Conservation (phyloP, 1,284 basidiomycete genomes). For the Trichosporon sp. region DNA sequence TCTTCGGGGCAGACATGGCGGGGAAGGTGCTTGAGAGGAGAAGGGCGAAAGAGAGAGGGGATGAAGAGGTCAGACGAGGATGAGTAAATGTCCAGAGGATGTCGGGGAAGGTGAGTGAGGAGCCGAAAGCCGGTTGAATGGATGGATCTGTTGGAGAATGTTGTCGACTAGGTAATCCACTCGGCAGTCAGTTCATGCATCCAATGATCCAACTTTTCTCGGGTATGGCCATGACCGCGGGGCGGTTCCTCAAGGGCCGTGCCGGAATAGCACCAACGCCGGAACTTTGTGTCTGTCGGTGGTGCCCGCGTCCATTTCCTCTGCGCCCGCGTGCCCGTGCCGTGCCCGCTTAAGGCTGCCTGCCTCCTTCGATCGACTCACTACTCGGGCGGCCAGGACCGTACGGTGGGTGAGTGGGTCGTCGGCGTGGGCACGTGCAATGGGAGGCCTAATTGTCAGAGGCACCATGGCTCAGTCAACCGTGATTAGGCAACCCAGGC, state of each 20-base stretch:
- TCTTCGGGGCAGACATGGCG: constrained; percentile 37
- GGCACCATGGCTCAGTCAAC: no score
- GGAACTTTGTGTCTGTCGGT: constrained; percentile 3
- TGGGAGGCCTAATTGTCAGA: neutral
- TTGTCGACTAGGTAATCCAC: neutral
- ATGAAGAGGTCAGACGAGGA: neutral
- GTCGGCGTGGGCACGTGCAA: constrained; percentile 2
- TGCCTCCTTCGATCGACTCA: no score
- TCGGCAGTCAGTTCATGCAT: no score
- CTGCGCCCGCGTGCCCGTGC: no score
- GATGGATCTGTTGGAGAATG: neutral
- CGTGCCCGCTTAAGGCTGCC: neutral
- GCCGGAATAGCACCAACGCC: neutral
- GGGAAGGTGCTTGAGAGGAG: neutral
- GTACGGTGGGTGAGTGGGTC: no score
- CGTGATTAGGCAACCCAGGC: no score
- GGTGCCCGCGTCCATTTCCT: no score
- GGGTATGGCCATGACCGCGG: neutral
- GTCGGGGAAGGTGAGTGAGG: neutral
- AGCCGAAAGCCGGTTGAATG: neutral
- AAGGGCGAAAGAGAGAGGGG: neutral
- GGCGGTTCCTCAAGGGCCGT: neutral
- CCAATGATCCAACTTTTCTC: neutral
- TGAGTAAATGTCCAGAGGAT: neutral
- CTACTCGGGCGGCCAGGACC: no score